Evolutionary conservation across 768 basidiomycete species (phyloP), one percentile per base, ranked within the genome.

Genomic region (Cyclocybe aegerita): DNA sequence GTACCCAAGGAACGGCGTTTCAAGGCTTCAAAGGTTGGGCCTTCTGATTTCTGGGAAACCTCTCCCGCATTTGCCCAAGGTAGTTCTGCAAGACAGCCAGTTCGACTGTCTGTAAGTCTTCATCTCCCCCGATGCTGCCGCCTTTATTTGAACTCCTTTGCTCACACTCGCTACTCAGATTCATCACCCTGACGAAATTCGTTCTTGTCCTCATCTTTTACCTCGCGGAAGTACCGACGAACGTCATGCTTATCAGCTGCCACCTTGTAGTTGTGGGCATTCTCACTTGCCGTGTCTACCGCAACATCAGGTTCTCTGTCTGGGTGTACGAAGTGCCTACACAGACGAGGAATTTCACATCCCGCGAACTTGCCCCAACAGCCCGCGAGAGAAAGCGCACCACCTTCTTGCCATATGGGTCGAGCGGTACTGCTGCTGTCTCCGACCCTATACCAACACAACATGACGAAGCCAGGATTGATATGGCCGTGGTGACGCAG

Each of bases 61-160:
- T 35, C 34, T 67, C 3, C 63, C 68, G 7, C 49, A 44, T 2
- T 55, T 65, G 2, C 57, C 64, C 3, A 58, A 55, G 35, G 49
- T 57, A 3, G 31, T 68, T 0, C 43, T 67, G 11, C 55, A 56
- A 46, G 66, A 65, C 16, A 65, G 66, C 7, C 67, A 66, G 46
- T 43, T 60, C 16, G 68, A 67, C 36, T 67, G 64, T 38, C 29
- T 56, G 54, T 56, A 32, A 47, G 54, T 34, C 2, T 12, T 35
- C 34, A 11, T 11, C 33, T 36, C 11, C 8, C 9, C 1, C 39
- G 9, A 14, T 10, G 12, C n/a, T 41, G 23, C 12, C 11, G 6
- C 33, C 37, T 7, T 15, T 11, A n/a, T 23, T 23, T 23, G 4
- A 23, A 23, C 23, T 23, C 23, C 23, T 23, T 14, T 2, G 23